Percentiles rank a stretch among this genome's conserved stretches.
phyloP scores from a whole-genome alignment of 2,329 filamentous ascomycete genomes.

The Sarocladiaceae sp. region DNA sequence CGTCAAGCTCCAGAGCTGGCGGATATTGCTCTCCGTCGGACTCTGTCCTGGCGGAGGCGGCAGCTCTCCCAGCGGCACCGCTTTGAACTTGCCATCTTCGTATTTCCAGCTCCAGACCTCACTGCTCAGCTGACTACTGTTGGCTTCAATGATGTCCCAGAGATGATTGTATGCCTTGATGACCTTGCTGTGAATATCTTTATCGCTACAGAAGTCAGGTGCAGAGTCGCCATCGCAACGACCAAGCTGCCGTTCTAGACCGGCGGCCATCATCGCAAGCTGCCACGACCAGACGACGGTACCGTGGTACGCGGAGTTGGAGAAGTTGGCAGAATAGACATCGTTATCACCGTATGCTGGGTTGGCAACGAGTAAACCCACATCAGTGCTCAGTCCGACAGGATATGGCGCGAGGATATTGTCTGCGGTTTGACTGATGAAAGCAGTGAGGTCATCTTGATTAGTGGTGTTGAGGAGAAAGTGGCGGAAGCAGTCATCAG shows the following conservation, averaged over 20 bases:
- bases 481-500: constrained; percentile 57
- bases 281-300: constrained; percentile 62
- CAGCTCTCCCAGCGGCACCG: constrained; percentile 44
- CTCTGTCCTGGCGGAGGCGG: constrained; percentile 37
- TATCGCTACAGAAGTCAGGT: constrained; percentile 45
- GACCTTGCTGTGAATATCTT: constrained; percentile 32
- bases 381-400: constrained; percentile 47
- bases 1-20: constrained; percentile 52
- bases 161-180: constrained; percentile 52
- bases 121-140: constrained; percentile 40
- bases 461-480: constrained; percentile 57
- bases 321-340: constrained; percentile 44
- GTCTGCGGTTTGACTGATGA: constrained; percentile 50
- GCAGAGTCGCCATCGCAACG: constrained; percentile 32
- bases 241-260: constrained; percentile 49
- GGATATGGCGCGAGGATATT: constrained; percentile 53
- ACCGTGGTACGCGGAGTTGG: constrained; percentile 52
- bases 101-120: constrained; percentile 62
- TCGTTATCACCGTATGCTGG: constrained; percentile 47
- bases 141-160: constrained; percentile 55
- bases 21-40: constrained; percentile 43
- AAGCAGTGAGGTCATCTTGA: constrained; percentile 47
- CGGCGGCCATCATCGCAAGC: constrained; percentile 57
- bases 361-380: constrained; percentile 55
- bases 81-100: constrained; percentile 34